Conservation (phyloP, 1,284 basidiomycete genomes). For the Fomitopsis pinicola region DNA sequence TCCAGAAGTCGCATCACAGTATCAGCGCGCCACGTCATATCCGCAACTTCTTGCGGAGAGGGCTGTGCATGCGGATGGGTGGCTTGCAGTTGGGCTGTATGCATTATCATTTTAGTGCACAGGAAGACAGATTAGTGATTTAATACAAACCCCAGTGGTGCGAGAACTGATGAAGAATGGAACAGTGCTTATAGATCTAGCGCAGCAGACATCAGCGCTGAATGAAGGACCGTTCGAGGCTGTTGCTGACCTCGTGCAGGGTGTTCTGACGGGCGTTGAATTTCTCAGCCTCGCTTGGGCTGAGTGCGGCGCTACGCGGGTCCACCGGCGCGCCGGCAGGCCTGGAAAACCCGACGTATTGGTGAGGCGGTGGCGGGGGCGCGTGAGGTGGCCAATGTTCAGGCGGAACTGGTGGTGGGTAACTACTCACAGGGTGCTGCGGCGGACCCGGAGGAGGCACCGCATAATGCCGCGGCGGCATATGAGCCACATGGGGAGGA, state of each 20-base stretch:
- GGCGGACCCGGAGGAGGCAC: conserved; percentile 24
- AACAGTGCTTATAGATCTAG: conserved; percentile 61
- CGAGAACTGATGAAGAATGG: conserved; percentile 56
- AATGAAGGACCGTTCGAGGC: neutral
- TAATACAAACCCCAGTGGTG: conserved; percentile 50
- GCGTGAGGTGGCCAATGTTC: conserved; percentile 32
- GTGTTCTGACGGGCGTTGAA: conserved; percentile 18
- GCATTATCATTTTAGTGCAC: neutral
- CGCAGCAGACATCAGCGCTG: conserved; percentile 6
- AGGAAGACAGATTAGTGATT: neutral
- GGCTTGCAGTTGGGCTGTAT: conserved; percentile 42
- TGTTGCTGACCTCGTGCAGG: conserved; percentile 17
- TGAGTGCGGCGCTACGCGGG: conserved; percentile 16
- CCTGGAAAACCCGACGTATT: conserved; percentile 20
- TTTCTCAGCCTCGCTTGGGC: conserved; percentile 15
- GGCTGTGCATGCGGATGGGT: conserved; percentile 47
- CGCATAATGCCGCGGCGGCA: conserved; percentile 20
- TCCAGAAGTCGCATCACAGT: conserved; percentile 64
- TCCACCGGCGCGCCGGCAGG: conserved; percentile 33
- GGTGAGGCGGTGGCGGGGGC: conserved; percentile 18
- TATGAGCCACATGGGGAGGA: conserved; percentile 14
- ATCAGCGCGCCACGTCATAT: conserved; percentile 62
- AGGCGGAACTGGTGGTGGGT: conserved; percentile 27
- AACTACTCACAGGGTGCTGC: conserved; percentile 24
- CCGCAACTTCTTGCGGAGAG: conserved; percentile 47